Base-by-base conservation (phyloP, 148 eudicot genomes). In the Rhododendron mucronatum region DNA sequence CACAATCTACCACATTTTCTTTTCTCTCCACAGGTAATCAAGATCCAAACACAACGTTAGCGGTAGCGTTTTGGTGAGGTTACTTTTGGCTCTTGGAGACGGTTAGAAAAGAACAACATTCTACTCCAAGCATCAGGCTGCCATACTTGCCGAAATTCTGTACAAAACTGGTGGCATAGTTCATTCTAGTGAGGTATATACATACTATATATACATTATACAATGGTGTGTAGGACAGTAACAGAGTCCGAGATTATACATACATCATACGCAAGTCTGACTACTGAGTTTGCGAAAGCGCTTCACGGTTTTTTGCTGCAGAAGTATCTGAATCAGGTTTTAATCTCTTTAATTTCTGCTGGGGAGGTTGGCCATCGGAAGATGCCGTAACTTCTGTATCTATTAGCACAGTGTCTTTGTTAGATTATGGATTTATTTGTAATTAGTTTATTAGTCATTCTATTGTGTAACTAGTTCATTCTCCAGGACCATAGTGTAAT, bases 311-410 rank as follows among this genome's bases (percentile, higher is more conserved):
- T 71, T 91, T 91, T 23, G 93, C 45, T 11, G 30, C 82, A 33
- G 93, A 23, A 48, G 89, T 16, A 26, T 85, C 92, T 1, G 93
- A 85, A 57, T n/a, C 86, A 3, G 95, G 74, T 50, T 90, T 91
- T 47, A 90, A 63, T 89, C 82, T 91, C 51, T 84, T 90, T 88
- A 97, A 88, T 86, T 94, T 97, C 83, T 93, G 95, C 88, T 93
- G 98, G 2, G 99, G 98, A 86, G 92, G 91, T 88, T 94, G 98
- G 14, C 99, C 98, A 73, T 94, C 93, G 53, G 94, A 83, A 84
- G 90, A 96, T 7, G 92, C 97, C 0, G 92, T 92, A 21, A 93
- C 93, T 83, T 96, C 98, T 10, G 98, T 94, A 74, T 96, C 99
- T 51, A 95, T 84, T 3, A 91, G 33, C 50, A 95, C 89, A 39